Conservation (phyloP, 1,139 yeast species). For the Kodamaea suecica region DNA sequence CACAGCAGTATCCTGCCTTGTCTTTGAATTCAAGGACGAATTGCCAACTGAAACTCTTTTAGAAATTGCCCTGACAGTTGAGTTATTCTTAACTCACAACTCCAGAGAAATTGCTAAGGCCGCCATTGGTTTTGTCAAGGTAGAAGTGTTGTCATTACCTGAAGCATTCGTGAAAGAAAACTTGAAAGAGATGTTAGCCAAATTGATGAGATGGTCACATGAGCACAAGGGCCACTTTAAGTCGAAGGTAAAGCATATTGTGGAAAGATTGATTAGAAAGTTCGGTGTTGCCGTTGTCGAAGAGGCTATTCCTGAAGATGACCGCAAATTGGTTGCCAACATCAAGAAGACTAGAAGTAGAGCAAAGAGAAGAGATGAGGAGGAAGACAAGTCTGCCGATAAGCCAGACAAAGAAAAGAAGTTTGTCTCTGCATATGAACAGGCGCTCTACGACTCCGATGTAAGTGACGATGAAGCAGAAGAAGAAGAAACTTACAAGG, state of each 20-base stretch:
- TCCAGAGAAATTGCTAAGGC: conserved; percentile 92
- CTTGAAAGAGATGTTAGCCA: conserved; percentile 61
- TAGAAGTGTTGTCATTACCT: conserved; percentile 82
- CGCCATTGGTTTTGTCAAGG: conserved; percentile 91
- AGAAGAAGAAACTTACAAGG: conserved; percentile 23
- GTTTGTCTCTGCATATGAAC: conserved; percentile 82
- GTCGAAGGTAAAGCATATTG: conserved; percentile 84
- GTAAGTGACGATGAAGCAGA: conserved; percentile 44
- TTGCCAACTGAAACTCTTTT: conserved; percentile 55
- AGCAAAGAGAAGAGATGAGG: conserved; percentile 63
- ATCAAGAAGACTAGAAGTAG: conserved; percentile 84
- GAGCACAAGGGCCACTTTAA: conserved; percentile 95
- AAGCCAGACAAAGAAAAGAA: conserved; percentile 31
- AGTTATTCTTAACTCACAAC: conserved; percentile 83
- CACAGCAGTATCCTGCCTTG: conserved; percentile 81
- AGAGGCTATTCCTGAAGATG: conserved; percentile 81
- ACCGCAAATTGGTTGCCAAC: conserved; percentile 74
- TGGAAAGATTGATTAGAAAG: conserved; percentile 86
- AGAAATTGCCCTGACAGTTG: conserved; percentile 86
- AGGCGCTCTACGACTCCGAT: conserved; percentile 65
- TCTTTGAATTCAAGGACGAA: conserved; percentile 77
- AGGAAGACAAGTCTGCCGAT: conserved; percentile 28
- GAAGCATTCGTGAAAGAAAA: conserved; percentile 70
- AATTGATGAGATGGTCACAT: conserved; percentile 88
- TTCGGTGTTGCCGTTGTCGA: conserved; percentile 84